phyloP scores from a whole-genome alignment of 768 basidiomycete genomes.

The Collybia nuda region DNA sequence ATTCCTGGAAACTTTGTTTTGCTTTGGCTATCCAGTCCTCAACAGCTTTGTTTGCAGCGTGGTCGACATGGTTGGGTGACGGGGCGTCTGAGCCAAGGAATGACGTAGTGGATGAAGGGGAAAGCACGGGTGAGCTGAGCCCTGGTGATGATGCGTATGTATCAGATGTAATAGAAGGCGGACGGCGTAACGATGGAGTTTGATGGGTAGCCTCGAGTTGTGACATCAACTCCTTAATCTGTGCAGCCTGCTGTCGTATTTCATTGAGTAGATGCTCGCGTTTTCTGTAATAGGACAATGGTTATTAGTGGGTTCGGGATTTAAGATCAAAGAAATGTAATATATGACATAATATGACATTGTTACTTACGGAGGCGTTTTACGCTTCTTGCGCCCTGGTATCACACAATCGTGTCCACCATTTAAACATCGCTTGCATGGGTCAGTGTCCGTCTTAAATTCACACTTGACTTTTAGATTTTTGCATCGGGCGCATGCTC shows the following conservation, averaged over 20 bases:
- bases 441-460: constrained; percentile 68
- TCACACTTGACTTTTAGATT: constrained; percentile 71
- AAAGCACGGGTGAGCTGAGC: constrained; percentile 36
- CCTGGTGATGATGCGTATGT: constrained; percentile 23
- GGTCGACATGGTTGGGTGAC: constrained; percentile 21
- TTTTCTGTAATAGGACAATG: constrained; percentile 48
- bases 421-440: constrained; percentile 72
- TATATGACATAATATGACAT: not conserved
- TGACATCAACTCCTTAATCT: constrained; percentile 71
- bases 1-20: constrained; percentile 63
- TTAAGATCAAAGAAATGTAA: not conserved
- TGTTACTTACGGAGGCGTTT: constrained; percentile 68
- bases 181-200: constrained; percentile 10
- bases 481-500: constrained; percentile 77
- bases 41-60: constrained; percentile 54
- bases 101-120: constrained; percentile 30
- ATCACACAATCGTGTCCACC: constrained; percentile 75
- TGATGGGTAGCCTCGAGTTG: constrained; percentile 54
- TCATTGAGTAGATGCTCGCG: constrained; percentile 77
- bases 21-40: constrained; percentile 80
- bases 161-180: constrained; percentile 20
- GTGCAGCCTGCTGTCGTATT: constrained; percentile 71
- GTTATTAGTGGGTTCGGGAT: not conserved
- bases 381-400: constrained; percentile 82
- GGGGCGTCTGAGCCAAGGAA: constrained; percentile 24